phyloP scores from a whole-genome alignment of 345 rosid species.

The Balakata baccata region DNA sequence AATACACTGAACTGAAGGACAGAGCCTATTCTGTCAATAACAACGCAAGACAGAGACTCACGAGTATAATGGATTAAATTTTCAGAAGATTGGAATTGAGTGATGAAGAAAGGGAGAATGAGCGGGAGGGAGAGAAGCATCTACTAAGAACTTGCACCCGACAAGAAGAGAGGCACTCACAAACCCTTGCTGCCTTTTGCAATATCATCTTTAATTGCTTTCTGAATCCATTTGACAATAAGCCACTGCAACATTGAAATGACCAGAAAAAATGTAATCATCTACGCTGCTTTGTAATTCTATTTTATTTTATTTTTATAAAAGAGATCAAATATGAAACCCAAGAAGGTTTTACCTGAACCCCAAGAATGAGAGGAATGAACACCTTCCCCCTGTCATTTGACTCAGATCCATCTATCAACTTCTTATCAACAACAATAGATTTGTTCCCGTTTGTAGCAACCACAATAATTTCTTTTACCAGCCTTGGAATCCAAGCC shows the following conservation, averaged over 20 bases:
- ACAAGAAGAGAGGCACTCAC: slow-evolving; percentile 25
- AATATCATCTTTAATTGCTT: slow-evolving; percentile 53
- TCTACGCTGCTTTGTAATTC: not conserved
- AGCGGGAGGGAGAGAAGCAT: not conserved
- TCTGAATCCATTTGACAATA: slow-evolving; percentile 57
- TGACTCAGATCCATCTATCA: slow-evolving; percentile 68
- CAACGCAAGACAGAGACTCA: not conserved
- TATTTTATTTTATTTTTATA: too few relatives aligned
- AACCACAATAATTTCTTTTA: slow-evolving; percentile 53
- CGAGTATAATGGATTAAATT: not conserved
- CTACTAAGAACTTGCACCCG: slow-evolving; percentile 5
- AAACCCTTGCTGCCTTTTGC: slow-evolving; percentile 39
- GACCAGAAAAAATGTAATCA: not conserved
- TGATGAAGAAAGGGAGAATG: not conserved
- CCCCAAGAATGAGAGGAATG: slow-evolving; percentile 56
- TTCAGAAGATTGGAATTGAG: not conserved
- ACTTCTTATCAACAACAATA: slow-evolving; percentile 57
- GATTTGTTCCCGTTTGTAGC: slow-evolving; percentile 60
- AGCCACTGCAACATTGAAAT: slow-evolving; percentile 46
- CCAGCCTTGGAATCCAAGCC: slow-evolving; percentile 66
- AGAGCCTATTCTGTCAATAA: slow-evolving; percentile 12
- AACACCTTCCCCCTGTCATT: slow-evolving; percentile 60
- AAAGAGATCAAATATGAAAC: not conserved
- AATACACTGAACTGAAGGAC: not conserved
- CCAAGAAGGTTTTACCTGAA: slow-evolving; percentile 46